Conservation (phyloP, 257 asterid species). For the Rubia yunnanensis region DNA sequence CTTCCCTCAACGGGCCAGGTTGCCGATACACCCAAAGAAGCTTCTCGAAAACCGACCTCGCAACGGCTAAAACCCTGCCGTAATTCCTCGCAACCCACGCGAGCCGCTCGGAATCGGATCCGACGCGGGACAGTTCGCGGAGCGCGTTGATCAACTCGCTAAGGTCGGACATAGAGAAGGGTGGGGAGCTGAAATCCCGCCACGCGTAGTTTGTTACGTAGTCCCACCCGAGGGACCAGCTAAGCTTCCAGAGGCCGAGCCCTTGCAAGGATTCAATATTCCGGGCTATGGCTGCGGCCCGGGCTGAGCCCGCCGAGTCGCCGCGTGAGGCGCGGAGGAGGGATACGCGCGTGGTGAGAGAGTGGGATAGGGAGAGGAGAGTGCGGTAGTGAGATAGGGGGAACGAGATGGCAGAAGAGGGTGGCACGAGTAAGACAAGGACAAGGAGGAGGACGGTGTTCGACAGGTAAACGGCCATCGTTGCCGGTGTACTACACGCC, state of each 20-base stretch:
- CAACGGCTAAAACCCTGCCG: slow-evolving; percentile 32
- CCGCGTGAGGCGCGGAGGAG: slow-evolving; percentile 66
- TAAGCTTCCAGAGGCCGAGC: slow-evolving; percentile 47
- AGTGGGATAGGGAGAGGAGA: slow-evolving; percentile 61
- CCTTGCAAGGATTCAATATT: slow-evolving; percentile 43
- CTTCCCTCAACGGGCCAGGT: slow-evolving; percentile 53
- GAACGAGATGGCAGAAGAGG: slow-evolving; percentile 20
- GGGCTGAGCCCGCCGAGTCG: slow-evolving; percentile 46
- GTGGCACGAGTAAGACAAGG: slow-evolving; percentile 16
- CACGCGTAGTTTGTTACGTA: slow-evolving; percentile 50
- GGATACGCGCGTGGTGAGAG: slow-evolving; percentile 68
- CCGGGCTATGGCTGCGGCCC: slow-evolving; percentile 45
- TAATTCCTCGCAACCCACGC: slow-evolving; percentile 58
- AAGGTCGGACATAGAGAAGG: slow-evolving; percentile 44
- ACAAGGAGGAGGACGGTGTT: slow-evolving; percentile 32
- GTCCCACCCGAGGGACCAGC: slow-evolving; percentile 54
- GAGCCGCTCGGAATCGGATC: slow-evolving; percentile 46
- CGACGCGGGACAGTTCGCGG: slow-evolving; percentile 32
- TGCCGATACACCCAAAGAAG: slow-evolving; percentile 43
- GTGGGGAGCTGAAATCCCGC: slow-evolving; percentile 27
- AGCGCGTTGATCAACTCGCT: slow-evolving; percentile 39
- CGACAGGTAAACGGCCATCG: slow-evolving; percentile 8
- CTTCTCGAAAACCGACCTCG: slow-evolving; percentile 36
- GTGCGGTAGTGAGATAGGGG: slow-evolving; percentile 42
- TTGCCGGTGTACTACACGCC: neutral